Evolutionary conservation across 148 eudicot genomes (phyloP), one percentile per base, ranked within the genome.

Genomic region (Silene uniflora): DNA sequence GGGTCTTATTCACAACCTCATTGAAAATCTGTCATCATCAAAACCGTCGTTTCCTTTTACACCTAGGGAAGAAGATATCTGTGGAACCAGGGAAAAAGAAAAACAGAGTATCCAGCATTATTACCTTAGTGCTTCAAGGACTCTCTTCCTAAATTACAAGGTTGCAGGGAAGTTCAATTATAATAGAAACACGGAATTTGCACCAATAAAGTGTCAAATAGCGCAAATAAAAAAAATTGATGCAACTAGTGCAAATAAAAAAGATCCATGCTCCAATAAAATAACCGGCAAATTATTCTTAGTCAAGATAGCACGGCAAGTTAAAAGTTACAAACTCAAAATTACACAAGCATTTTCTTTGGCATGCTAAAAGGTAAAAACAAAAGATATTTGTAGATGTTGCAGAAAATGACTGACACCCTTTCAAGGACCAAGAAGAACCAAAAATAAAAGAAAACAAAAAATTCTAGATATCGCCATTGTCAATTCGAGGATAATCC

Each of bases 391-490:
- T 72, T n/a, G 74, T 67, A 69, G 63, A 25, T 17, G 73, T 72
- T 35, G 67, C 69, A 21, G 75, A 73, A 70, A 39, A 70, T 18
- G 68, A 71, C 67, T 63, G 68, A 54, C 17, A 60, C 47, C 67
- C 52, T 39, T 7, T 39, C 10, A 73, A 52, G 62, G 32, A 64
- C 68, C 6, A 68, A 39, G 44, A 39, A 39, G 32, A 72, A 23
- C 67, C 29, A 73, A 44, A 24, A 23, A 75, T 70, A 75, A 22
- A 61, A 75, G 71, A 75, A 22, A 66, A 65, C 32, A 55, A 75
- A 47, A 46, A 66, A 66, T 67, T 81, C 76, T 81, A 77, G 55
- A 83, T 76, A 72, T 64, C 73, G 62, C 65, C 82, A 70, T 73
- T n/a, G 66, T 76, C 76, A 54, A 32, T 60, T 56, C 24, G 66